Evolutionary conservation across 2,329 filamentous ascomycete species (phyloP), one percentile per base, ranked within the genome.

Genomic region (Phyllosticta paracitricarpa): DNA sequence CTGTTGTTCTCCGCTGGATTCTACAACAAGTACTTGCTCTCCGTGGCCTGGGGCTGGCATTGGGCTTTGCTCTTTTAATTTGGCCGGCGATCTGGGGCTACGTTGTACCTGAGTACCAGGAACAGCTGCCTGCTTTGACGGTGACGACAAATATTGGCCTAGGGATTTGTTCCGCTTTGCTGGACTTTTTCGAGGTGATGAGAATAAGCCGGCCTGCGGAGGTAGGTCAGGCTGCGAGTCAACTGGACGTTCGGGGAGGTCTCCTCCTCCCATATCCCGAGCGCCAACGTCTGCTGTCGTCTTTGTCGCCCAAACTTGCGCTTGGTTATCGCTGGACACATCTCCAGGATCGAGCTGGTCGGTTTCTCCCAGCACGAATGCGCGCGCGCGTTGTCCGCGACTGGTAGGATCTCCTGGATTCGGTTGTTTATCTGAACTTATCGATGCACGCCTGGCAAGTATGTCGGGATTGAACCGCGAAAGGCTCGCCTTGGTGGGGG

Each of bases 401-500:
- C 62, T 60, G 9, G 66, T 35, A 19, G 62, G 33, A 25, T 65
- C 64, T 5, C 64, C 62, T 22, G 63, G 67, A 54, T 55, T 48
- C n/a, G 17, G n/a, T 2, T n/a, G 52, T 4, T 25, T 61, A 19
- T 63, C 56, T 22, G 64, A 63, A 9, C 59, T 65, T 3, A 66
- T 51, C 3, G 65, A 65, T n/a, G 63, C 61, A 4, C 64, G 64
- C 14, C 65, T 68, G 10, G 54, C 51, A 3, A 62, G 54, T 14
- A 56, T 48, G 2, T 67, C 68, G 3, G 73, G 73, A 61, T 76
- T 73, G 64, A 70, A 73, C 59, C 73, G 72, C 62, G 73, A 66
- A 26, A 75, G 69, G 58, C 71, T 75, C 24, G 73, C 70, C 68
- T 73, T 75, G 2, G 73, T 76, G 17, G 74, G 74, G 19, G 74